These are phyloP conservation scores for Andrographis paniculata DNA, from an alignment of 305 asterid species.

Conservation along the genomic window DNA sequence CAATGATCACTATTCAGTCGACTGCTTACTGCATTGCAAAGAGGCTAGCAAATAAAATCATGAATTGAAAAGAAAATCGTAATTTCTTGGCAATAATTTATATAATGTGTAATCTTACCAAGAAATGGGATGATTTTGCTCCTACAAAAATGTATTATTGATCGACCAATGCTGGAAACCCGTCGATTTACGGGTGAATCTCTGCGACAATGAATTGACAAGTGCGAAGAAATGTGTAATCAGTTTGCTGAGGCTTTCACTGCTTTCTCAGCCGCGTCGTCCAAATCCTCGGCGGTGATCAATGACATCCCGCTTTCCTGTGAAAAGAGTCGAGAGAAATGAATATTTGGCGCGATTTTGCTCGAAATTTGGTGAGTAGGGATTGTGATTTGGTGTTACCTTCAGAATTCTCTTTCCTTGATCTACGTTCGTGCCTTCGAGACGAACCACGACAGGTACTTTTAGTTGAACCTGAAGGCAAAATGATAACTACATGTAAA, in stretches of 20 bases:
- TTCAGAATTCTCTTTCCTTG: constrained; percentile 94
- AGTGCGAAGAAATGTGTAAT: constrained; percentile 7
- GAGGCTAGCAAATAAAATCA: constrained; percentile 38
- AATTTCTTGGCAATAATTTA: not conserved
- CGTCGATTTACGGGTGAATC: not conserved
- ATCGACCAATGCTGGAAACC: no score
- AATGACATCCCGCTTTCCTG: constrained; percentile 96
- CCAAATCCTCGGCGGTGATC: constrained; percentile 95
- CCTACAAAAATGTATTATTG: no score
- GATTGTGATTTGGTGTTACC: constrained; percentile 33
- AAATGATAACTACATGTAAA: constrained; percentile 12
- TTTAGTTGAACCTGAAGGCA: constrained; percentile 69
- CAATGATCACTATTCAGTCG: constrained; percentile 79
- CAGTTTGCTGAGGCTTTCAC: constrained; percentile 58
- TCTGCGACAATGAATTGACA: not conserved
- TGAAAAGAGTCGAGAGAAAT: constrained; percentile 8
- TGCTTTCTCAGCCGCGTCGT: constrained; percentile 97
- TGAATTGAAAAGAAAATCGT: constrained; percentile 2
- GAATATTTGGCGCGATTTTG: no score
- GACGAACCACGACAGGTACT: constrained; percentile 98
- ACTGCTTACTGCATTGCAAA: constrained; percentile 72
- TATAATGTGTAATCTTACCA: no score
- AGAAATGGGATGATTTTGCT: no score
- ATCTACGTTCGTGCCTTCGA: constrained; percentile 98
- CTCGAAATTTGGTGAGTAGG: not conserved